phyloP scores from a whole-genome alignment of 768 basidiomycete species.

The Cystofilobasidium macerans region DNA sequence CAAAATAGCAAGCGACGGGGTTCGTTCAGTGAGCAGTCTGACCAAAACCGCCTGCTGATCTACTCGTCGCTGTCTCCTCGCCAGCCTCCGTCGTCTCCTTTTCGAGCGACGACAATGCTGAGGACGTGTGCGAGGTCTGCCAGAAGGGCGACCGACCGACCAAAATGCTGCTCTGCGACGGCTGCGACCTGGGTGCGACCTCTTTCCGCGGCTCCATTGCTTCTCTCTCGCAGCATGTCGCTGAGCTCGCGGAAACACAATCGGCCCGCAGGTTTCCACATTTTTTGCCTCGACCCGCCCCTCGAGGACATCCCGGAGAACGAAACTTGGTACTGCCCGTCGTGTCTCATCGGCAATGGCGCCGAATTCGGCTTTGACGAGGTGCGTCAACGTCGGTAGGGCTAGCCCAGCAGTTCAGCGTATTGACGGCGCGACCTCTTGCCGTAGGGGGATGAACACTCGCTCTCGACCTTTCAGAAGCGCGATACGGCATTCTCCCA shows the following conservation, averaged over 20 bases:
- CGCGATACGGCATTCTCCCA: conserved; percentile 80
- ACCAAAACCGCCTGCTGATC: not conserved
- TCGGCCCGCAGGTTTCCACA: conserved; percentile 67
- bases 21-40: not conserved
- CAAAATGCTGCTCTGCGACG: conserved; percentile 85
- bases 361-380: conserved; percentile 98
- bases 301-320: conserved; percentile 64
- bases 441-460: conserved; percentile 89
- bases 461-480: conserved; percentile 78
- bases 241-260: not conserved
- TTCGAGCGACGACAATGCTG: not conserved
- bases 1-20: not conserved
- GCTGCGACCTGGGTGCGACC: conserved; percentile 62
- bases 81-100: conserved; percentile 15
- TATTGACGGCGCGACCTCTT: not conserved
- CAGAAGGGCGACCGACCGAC: conserved; percentile 75
- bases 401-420: no score
- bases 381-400: not conserved
- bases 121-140: conserved; percentile 68
- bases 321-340: conserved; percentile 92
- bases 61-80: no score
- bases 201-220: conserved; percentile 1
- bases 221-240: not conserved
- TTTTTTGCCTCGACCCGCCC: conserved; percentile 90
- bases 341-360: conserved; percentile 79